These are phyloP conservation scores for Flammula alnicola DNA, from an alignment of 1,284 basidiomycete genomes.

Conservation along the genomic window DNA sequence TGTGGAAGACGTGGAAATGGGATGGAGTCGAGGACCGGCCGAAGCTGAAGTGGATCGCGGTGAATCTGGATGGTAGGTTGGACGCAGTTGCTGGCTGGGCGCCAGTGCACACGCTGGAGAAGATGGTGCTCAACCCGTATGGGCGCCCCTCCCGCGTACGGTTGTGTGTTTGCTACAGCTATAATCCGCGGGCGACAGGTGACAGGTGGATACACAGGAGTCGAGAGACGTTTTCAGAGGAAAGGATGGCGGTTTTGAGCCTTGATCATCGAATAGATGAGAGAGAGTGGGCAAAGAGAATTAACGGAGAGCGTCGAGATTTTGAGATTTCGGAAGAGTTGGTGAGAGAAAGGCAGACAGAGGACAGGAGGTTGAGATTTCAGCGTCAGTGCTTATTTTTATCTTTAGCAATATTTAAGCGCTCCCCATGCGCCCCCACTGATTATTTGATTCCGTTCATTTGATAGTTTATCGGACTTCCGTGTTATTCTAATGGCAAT, in stretches of 20 bases:
- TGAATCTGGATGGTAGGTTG: slow-evolving; percentile 10
- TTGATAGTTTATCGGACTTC: no score
- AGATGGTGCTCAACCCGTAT: slow-evolving; percentile 9
- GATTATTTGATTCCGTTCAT: no score
- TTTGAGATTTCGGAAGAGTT: slow-evolving; percentile 13
- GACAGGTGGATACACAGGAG: slow-evolving; percentile 16
- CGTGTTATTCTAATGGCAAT: no score
- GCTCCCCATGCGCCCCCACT: no score
- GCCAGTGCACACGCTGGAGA: slow-evolving; percentile 7
- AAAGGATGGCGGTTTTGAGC: slow-evolving; percentile 13
- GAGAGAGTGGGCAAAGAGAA: slow-evolving; percentile 8
- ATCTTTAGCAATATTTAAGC: no score
- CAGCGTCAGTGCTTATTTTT: slow-evolving; percentile 9
- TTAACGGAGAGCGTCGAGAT: slow-evolving; percentile 12
- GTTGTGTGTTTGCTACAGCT: slow-evolving; percentile 18
- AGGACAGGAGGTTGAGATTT: slow-evolving; percentile 8
- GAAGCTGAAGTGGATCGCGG: slow-evolving; percentile 14
- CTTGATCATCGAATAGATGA: slow-evolving; percentile 14
- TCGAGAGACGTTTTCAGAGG: slow-evolving; percentile 13
- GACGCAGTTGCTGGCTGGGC: slow-evolving; percentile 5
- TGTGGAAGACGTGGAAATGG: slow-evolving; percentile 18
- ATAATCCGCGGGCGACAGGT: slow-evolving; percentile 5
- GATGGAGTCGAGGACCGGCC: slow-evolving; percentile 3
- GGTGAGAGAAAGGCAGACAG: slow-evolving; percentile 8
- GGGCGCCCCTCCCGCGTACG: slow-evolving; percentile 7